These are phyloP conservation scores for Solanum pennellii DNA, from an alignment of 257 asterid species.

Conservation along the genomic window DNA sequence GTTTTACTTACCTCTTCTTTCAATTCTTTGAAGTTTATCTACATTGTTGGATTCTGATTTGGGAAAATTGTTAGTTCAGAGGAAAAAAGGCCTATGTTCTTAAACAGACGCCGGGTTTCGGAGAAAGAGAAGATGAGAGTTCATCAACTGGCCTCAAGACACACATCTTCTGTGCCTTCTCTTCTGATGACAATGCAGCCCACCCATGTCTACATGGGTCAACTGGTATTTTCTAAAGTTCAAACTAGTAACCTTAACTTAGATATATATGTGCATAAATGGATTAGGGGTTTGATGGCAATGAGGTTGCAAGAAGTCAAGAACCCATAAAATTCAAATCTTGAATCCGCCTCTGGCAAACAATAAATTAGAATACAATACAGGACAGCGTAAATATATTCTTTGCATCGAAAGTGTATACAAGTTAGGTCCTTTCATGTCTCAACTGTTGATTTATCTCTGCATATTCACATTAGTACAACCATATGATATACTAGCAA, in stretches of 20 bases:
- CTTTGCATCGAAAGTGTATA: not conserved
- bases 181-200: constrained; percentile 1
- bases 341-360: not conserved
- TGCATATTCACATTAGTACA: not conserved
- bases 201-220: not conserved
- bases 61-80: not conserved
- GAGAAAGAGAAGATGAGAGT: not conserved
- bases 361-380: not conserved
- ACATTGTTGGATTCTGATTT: not conserved
- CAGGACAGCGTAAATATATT: not conserved
- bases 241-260: not conserved
- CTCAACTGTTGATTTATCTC: not conserved
- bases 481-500: not conserved
- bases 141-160: not conserved
- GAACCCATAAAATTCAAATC: not conserved
- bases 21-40: not conserved
- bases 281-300: not conserved
- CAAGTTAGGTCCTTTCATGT: not conserved
- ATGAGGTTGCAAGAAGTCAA: not conserved
- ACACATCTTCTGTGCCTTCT: not conserved
- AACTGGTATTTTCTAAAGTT: not conserved
- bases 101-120: not conserved
- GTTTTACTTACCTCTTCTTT: not conserved
- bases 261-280: not conserved
- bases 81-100: not conserved